phyloP scores from a whole-genome alignment of 495 filamentous ascomycete species.

The Aspergillus ostianus region DNA sequence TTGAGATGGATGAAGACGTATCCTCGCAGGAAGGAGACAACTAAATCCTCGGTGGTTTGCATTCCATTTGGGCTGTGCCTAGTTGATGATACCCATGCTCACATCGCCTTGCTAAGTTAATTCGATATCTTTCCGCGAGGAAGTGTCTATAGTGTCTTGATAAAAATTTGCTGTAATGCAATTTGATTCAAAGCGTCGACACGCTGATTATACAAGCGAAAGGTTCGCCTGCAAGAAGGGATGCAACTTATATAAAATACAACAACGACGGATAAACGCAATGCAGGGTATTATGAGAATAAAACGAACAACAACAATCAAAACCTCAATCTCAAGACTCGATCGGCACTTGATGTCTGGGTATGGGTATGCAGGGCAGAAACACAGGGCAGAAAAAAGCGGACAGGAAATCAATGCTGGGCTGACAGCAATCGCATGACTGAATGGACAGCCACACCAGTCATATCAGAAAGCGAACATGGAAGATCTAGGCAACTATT shows the following conservation, averaged over 20 bases:
- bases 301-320: background rate
- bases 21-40: slow-evolving; percentile 24
- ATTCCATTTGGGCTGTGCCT: background rate
- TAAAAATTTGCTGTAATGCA: background rate
- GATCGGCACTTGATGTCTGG: slow-evolving; percentile 15
- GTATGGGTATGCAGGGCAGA: slow-evolving; percentile 20
- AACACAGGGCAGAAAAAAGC: slow-evolving; percentile 4
- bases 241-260: background rate
- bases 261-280: background rate
- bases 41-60: slow-evolving; percentile 2
- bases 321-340: slow-evolving; percentile 7
- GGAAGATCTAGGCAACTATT: slow-evolving; percentile 8
- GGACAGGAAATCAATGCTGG: slow-evolving; percentile 7
- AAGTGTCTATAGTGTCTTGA: background rate
- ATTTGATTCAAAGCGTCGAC: background rate
- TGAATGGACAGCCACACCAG: background rate
- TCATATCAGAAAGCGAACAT: background rate
- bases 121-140: background rate
- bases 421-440: background rate
- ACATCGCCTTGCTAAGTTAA: slow-evolving; percentile 4
- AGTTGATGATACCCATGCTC: slow-evolving; percentile 25
- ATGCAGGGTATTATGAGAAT: background rate
- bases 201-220: background rate
- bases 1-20: slow-evolving; percentile 18
- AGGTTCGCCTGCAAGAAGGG: background rate